These are phyloP conservation scores for Salvia splendens DNA, from an alignment of 257 asterid species.

Conservation along the genomic window DNA sequence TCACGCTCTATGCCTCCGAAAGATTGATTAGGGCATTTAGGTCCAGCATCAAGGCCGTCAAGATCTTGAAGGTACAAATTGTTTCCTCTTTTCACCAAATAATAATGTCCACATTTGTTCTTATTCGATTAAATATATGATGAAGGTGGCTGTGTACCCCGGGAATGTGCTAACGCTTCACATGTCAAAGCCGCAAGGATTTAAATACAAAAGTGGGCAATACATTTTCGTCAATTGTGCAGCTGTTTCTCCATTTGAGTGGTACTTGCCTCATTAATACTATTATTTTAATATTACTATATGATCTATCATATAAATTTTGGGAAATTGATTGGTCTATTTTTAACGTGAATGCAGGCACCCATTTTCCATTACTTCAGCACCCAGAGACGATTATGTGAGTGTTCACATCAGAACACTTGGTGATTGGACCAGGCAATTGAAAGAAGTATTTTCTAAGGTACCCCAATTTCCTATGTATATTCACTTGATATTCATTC, in stretches of 20 bases:
- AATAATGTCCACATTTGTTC: neutral
- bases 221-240: conserved; percentile 67
- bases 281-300: too few species aligned
- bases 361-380: conserved; percentile 91
- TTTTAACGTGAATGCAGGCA: conserved; percentile 53
- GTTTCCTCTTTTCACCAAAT: too few species aligned
- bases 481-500: neutral
- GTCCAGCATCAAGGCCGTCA: conserved; percentile 73
- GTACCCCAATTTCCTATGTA: conserved; percentile 2
- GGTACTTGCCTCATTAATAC: conserved; percentile 37
- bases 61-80: conserved; percentile 64
- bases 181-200: conserved; percentile 78
- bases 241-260: conserved; percentile 68
- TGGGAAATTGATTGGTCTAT: neutral
- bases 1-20: conserved; percentile 70
- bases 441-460: conserved; percentile 77
- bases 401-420: conserved; percentile 89
- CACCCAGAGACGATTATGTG: conserved; percentile 80
- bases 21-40: conserved; percentile 74
- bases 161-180: conserved; percentile 69
- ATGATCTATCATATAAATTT: neutral
- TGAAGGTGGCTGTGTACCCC: conserved; percentile 71
- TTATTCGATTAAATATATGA: neutral
- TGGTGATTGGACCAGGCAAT: conserved; percentile 96
- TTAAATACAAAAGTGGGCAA: conserved; percentile 72